A percentile compares a stretch with the other conserved stretches of the same genome.
phyloP scores from a whole-genome alignment of 306 rosid species.

The Vigna trinervia region DNA sequence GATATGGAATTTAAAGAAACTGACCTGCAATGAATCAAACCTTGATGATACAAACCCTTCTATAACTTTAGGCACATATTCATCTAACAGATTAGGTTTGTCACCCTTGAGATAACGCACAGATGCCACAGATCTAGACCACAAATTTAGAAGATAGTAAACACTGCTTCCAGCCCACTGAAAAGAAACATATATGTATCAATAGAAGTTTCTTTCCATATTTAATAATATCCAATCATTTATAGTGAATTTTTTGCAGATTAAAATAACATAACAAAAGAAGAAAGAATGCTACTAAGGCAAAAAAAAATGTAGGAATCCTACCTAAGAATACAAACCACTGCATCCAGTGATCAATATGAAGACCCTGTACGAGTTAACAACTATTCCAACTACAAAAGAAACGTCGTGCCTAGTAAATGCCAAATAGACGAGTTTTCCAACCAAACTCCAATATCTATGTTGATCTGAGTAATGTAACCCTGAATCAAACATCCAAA shows the following conservation, averaged over 20 bases:
- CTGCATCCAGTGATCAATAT: too few relatives aligned
- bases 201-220: not conserved
- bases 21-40: constrained; percentile 57
- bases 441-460: too few relatives aligned
- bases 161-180: constrained; percentile 66
- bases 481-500: too few relatives aligned
- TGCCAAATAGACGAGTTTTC: too few relatives aligned
- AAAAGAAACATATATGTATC: constrained; percentile 38
- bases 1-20: constrained; percentile 23
- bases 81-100: constrained; percentile 55
- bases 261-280: not conserved
- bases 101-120: constrained; percentile 54
- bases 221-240: not conserved
- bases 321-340: too few relatives aligned
- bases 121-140: constrained; percentile 54
- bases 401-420: too few relatives aligned
- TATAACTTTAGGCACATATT: constrained; percentile 56
- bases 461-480: too few relatives aligned
- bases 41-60: constrained; percentile 59
- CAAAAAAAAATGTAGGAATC: not conserved
- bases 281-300: constrained; percentile 1
- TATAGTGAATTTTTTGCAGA: not conserved
- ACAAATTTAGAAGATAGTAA: constrained; percentile 57
- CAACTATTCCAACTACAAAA: too few relatives aligned
- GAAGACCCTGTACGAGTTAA: too few relatives aligned